These are phyloP conservation scores for Syzygium malaccense DNA, from an alignment of 441 rosid genomes.

Conservation along the genomic window DNA sequence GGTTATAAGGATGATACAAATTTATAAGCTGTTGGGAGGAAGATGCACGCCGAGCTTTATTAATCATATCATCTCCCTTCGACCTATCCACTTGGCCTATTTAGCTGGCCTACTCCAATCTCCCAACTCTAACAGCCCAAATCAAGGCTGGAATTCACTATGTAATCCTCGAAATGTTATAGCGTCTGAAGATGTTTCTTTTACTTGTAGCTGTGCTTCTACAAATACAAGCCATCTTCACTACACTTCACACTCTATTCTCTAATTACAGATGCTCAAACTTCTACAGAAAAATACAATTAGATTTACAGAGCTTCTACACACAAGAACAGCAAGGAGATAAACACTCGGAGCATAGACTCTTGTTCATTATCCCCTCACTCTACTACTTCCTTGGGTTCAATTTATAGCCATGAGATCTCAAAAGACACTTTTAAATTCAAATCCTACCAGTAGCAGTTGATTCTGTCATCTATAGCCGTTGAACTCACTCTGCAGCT, in stretches of 20 bases:
- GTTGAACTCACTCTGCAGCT: neutral
- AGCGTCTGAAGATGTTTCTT: neutral
- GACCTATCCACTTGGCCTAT: neutral
- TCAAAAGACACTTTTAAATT: neutral
- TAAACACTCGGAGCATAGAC: neutral
- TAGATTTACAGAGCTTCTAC: neutral
- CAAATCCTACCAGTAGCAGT: neutral
- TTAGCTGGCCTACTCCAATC: neutral
- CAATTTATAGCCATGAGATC: neutral
- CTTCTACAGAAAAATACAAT: neutral
- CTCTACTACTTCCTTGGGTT: too few species aligned
- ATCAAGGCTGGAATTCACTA: neutral
- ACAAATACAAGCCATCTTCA: neutral
- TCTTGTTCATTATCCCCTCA: neutral
- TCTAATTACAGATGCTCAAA: neutral
- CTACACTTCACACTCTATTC: neutral
- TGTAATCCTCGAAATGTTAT: neutral
- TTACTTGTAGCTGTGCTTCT: neutral
- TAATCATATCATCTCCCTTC: neutral
- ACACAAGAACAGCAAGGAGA: neutral
- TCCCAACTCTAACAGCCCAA: neutral
- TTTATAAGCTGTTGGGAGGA: too few species aligned
- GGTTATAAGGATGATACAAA: rapidly evolving
- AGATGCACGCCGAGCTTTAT: neutral
- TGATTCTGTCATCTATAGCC: neutral